Evolutionary conservation across 495 filamentous ascomycete genomes (phyloP).

Genomic region (Friedmanniomyces endolithicus): DNA sequence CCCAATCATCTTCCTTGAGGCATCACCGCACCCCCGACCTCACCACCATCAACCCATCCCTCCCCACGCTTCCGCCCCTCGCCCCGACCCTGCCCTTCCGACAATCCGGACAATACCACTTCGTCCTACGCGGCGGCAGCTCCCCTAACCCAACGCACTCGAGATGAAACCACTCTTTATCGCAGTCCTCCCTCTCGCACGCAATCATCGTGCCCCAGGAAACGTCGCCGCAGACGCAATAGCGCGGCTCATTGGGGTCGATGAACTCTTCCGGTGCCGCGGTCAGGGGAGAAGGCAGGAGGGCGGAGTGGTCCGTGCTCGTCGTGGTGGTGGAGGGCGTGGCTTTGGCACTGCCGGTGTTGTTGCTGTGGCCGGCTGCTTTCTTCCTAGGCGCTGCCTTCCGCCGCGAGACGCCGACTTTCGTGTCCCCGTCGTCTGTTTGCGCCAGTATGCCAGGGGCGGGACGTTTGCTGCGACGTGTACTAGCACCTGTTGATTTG

Average conservation of each 20-base stretch:
- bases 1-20: too few relatives aligned
- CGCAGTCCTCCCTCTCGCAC: slow-evolving; percentile 60
- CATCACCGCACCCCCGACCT: slow-evolving; percentile 4
- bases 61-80: slow-evolving; percentile 9
- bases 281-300: neutral
- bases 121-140: slow-evolving; percentile 61
- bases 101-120: slow-evolving; percentile 94
- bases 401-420: slow-evolving; percentile 62
- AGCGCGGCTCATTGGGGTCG: slow-evolving; percentile 75
- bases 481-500: slow-evolving; percentile 2
- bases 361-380: too few relatives aligned
- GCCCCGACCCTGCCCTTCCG: slow-evolving; percentile 36
- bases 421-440: slow-evolving; percentile 56
- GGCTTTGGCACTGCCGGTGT: slow-evolving; percentile 38
- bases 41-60: slow-evolving; percentile 21
- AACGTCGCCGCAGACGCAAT: slow-evolving; percentile 84
- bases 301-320: slow-evolving; percentile 24
- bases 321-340: neutral
- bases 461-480: slow-evolving; percentile 49
- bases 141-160: slow-evolving; percentile 70
- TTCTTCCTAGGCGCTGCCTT: slow-evolving; percentile 60
- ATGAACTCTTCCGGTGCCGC: slow-evolving; percentile 47
- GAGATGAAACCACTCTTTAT: slow-evolving; percentile 84
- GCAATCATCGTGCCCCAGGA: slow-evolving; percentile 92
- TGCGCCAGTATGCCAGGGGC: slow-evolving; percentile 64